These are phyloP conservation scores for Colletotrichum agaves DNA, from an alignment of 2,329 filamentous ascomycete species.

Conservation along the genomic window DNA sequence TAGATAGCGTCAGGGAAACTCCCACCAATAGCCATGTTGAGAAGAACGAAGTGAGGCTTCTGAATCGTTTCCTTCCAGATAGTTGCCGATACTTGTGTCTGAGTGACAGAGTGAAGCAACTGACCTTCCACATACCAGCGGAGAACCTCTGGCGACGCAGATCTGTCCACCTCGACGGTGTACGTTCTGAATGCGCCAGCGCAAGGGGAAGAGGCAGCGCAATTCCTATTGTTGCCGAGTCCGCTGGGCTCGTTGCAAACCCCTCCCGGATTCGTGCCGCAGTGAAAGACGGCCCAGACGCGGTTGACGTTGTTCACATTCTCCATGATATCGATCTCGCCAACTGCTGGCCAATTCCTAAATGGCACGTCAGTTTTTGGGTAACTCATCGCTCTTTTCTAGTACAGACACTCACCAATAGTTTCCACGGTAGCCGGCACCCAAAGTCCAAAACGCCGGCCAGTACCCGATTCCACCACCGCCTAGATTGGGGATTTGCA, in stretches of 20 bases:
- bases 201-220: background rate
- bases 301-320: slow-evolving; percentile 71
- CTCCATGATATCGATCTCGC: slow-evolving; percentile 69
- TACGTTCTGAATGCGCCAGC: slow-evolving; percentile 43
- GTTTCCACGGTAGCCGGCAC: slow-evolving; percentile 50
- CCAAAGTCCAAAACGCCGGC: slow-evolving; percentile 60
- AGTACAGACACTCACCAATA: slow-evolving; percentile 45
- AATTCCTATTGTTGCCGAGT: slow-evolving; percentile 40
- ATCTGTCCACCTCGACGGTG: slow-evolving; percentile 48
- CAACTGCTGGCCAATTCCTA: slow-evolving; percentile 51
- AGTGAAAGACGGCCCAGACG: slow-evolving; percentile 63
- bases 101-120: slow-evolving; percentile 54
- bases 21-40: slow-evolving; percentile 54
- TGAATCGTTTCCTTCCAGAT: slow-evolving; percentile 47
- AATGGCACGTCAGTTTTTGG: slow-evolving; percentile 57
- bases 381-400: slow-evolving; percentile 58
- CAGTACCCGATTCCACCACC: slow-evolving; percentile 50
- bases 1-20: slow-evolving; percentile 48
- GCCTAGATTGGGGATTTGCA: slow-evolving; percentile 46
- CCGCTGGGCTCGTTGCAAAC: slow-evolving; percentile 63
- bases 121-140: slow-evolving; percentile 60
- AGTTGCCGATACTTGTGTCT: slow-evolving; percentile 41
- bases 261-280: slow-evolving; percentile 56
- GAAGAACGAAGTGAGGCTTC: slow-evolving; percentile 47
- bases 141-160: slow-evolving; percentile 52